Base-by-base conservation (phyloP, 2,329 filamentous ascomycete genomes). In the Aspergillus puulaauensis region DNA sequence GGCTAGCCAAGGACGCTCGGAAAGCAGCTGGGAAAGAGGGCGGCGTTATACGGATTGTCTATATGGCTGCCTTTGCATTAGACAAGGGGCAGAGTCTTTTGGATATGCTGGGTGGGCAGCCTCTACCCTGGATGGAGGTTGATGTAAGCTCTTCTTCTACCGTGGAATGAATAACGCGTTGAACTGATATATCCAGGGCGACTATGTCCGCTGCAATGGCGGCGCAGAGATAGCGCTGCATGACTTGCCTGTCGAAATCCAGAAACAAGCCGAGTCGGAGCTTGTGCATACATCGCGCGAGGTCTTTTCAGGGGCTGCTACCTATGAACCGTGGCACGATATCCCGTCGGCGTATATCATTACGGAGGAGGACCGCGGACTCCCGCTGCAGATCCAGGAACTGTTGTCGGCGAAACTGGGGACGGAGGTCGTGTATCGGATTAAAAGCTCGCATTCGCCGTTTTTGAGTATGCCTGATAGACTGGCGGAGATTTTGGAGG, bases 361-460 rank as follows among this genome's bases (percentile, higher is more conserved):
- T 15, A 75, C 72, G 24, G 72, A 75, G 55, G 60, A 75, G 21
- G 74, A 79, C 54, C 53, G 37, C n/a, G 68, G 71, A 2, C 61
- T 78, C 45, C 69, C 71, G 11, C 49, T 59, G 8, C 21, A 49
- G 3, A 56, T 66, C 3, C 75, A 78, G 59, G 68, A 76, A 8
- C 55, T 48, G 1, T 70, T 76, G 66, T 64, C 67, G 6, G 57
- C 58, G 6, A 65, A 56, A 15, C 66, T 70, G 27, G 72, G 59
- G 0, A 64, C 70, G 1, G 60, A 71, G 17, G 65, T 64, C 33
- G 67, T 71, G 3, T 70, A 71, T 56, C 70, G 67, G 17, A 47
- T 77, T 1, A 68, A 72, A 48, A 66, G 65, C 17, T 70, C 73
- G 1, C 77, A 80, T 62, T 76, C 73, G 61, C 77, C 76, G 17